phyloP scores from a whole-genome alignment of 441 rosid species.

The Gossypium schwendimanii region DNA sequence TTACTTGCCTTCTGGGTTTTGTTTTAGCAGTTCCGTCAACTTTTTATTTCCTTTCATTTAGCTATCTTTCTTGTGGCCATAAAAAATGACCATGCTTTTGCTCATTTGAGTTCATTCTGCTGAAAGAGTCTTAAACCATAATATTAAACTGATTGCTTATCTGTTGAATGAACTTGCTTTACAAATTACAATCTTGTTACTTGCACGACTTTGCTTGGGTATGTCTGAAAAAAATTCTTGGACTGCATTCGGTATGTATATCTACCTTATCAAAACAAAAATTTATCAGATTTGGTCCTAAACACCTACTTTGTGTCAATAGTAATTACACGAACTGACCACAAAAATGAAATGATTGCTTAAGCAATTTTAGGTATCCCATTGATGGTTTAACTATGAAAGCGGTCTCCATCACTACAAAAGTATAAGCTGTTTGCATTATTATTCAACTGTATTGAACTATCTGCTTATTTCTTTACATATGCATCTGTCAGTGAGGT shows the following conservation, averaged over 20 bases:
- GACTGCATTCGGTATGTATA: background rate
- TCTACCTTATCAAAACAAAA: background rate
- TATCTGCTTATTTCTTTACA: background rate
- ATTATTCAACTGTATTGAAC: background rate
- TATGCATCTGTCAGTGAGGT: constrained; percentile 52
- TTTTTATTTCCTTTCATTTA: background rate
- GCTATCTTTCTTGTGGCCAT: background rate
- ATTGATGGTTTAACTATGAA: background rate
- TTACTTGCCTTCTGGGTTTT: background rate
- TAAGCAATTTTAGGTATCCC: background rate
- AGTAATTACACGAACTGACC: background rate
- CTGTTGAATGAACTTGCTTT: background rate
- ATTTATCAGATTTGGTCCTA: background rate
- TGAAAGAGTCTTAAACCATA: background rate
- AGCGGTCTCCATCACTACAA: background rate
- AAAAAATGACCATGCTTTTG: background rate
- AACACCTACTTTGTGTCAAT: background rate
- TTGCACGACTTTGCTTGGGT: background rate
- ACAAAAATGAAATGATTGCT: background rate
- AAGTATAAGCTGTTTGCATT: background rate
- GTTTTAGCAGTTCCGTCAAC: background rate
- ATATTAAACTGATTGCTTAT: background rate
- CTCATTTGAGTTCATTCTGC: background rate
- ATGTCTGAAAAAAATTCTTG: background rate
- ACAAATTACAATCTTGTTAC: background rate